These are phyloP conservation scores for Aspergillus calidoustus DNA, from an alignment of 2,329 filamentous ascomycete genomes.

Conservation along the genomic window DNA sequence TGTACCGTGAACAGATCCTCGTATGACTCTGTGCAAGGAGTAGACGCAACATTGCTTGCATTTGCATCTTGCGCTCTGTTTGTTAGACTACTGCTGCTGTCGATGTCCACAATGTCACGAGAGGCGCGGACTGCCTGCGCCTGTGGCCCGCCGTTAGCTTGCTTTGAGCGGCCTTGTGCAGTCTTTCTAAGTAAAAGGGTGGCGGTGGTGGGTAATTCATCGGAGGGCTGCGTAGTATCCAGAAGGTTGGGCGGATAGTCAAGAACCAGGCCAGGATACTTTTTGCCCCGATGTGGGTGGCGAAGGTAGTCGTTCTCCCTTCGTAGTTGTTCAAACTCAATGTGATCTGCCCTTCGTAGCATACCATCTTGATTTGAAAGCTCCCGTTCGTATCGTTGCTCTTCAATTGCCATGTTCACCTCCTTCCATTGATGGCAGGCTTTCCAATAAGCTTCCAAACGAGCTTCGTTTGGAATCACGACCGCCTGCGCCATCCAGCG, in stretches of 20 bases:
- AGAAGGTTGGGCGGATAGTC: neutral
- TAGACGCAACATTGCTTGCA: neutral
- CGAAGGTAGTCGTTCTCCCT: conserved; percentile 13
- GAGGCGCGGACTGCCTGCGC: neutral
- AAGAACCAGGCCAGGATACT: neutral
- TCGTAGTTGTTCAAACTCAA: conserved; percentile 9
- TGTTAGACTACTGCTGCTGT: neutral
- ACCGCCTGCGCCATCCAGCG: conserved; percentile 9
- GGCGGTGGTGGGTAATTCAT: neutral
- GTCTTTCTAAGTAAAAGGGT: neutral
- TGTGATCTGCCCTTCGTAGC: neutral
- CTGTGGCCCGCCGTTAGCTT: neutral
- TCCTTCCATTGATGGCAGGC: conserved; percentile 10
- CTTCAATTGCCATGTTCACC: conserved; percentile 17
- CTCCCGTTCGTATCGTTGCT: conserved; percentile 6
- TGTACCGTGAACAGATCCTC: neutral
- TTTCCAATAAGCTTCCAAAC: neutral
- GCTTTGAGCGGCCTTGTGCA: neutral
- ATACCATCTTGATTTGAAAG: too few species aligned
- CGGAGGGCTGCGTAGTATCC: neutral
- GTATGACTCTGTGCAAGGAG: neutral
- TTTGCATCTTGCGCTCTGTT: neutral
- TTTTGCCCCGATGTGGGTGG: conserved; percentile 5
- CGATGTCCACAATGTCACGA: neutral
- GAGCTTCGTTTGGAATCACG: neutral